phyloP scores from a whole-genome alignment of 805 yeast genomes.

The Wickerhamiella bombiphila region DNA sequence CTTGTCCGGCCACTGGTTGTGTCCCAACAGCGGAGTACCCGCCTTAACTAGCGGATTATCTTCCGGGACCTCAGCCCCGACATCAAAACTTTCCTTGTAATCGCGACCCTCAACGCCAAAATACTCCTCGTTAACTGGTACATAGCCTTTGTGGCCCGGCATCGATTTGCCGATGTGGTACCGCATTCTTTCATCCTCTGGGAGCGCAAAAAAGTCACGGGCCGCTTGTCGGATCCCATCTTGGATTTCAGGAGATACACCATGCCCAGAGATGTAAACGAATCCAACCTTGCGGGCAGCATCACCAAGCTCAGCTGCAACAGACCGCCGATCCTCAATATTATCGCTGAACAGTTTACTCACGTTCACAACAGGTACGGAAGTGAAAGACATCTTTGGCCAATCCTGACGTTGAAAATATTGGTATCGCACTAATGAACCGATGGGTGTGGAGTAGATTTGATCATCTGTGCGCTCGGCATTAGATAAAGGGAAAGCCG shows the following conservation, averaged over 20 bases:
- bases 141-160: conserved; percentile 27
- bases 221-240: conserved; percentile 28
- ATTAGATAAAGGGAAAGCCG: too few species aligned
- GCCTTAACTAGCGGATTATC: conserved; percentile 27
- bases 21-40: conserved; percentile 31
- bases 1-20: conserved; percentile 37
- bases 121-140: background rate
- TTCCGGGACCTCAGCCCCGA: conserved; percentile 24
- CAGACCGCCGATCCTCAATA: conserved; percentile 7
- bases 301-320: conserved; percentile 19
- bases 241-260: background rate
- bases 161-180: conserved; percentile 34
- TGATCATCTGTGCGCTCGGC: too few species aligned
- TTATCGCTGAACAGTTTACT: background rate
- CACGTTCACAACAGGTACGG: conserved; percentile 1
- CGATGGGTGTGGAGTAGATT: too few species aligned
- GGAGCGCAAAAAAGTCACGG: conserved; percentile 31
- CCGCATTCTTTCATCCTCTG: conserved; percentile 30
- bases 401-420: too few species aligned
- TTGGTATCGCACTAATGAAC: too few species aligned
- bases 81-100: conserved; percentile 47
- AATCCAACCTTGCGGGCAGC: conserved; percentile 44
- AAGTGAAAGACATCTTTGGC: too few species aligned
- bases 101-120: conserved; percentile 21
- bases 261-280: conserved; percentile 32